Conservation (phyloP, 2,329 filamentous ascomycete species). For the Neospermospora avenae region DNA sequence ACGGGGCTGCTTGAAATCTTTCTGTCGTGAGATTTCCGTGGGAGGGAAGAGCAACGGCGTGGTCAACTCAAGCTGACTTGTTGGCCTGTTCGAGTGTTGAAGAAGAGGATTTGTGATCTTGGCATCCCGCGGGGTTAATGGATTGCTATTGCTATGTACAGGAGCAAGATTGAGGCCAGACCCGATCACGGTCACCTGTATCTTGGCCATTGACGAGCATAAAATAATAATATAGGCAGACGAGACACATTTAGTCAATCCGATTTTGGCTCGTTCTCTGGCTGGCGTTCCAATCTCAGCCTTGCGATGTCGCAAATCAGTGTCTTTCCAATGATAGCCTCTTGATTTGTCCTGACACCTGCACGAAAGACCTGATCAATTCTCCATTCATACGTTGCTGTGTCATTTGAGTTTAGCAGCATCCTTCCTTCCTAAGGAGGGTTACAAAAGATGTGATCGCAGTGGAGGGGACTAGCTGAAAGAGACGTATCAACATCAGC, state of each 20-base stretch:
- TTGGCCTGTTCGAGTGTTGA: neutral
- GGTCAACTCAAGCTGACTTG: neutral
- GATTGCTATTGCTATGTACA: neutral
- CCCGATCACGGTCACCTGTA: neutral
- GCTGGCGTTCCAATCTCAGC: too few relatives aligned
- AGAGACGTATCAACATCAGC: neutral
- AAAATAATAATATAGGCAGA: neutral
- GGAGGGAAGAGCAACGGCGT: neutral
- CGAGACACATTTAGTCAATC: too few relatives aligned
- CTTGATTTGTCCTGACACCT: too few relatives aligned
- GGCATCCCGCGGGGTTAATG: neutral
- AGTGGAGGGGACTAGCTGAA: neutral
- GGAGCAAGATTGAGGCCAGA: neutral
- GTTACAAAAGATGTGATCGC: neutral
- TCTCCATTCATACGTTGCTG: too few relatives aligned
- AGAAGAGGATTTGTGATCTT: neutral
- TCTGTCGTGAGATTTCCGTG: neutral
- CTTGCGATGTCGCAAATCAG: too few relatives aligned
- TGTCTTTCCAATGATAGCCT: too few relatives aligned
- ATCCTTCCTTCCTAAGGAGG: too few relatives aligned
- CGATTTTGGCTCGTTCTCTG: too few relatives aligned
- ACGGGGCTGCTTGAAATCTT: neutral
- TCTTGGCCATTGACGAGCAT: too few relatives aligned
- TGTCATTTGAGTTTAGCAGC: neutral
- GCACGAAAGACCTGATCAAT: too few relatives aligned